Base-by-base conservation (phyloP, 768 basidiomycete genomes). In the Krasilnikovozyma curviuscula region DNA sequence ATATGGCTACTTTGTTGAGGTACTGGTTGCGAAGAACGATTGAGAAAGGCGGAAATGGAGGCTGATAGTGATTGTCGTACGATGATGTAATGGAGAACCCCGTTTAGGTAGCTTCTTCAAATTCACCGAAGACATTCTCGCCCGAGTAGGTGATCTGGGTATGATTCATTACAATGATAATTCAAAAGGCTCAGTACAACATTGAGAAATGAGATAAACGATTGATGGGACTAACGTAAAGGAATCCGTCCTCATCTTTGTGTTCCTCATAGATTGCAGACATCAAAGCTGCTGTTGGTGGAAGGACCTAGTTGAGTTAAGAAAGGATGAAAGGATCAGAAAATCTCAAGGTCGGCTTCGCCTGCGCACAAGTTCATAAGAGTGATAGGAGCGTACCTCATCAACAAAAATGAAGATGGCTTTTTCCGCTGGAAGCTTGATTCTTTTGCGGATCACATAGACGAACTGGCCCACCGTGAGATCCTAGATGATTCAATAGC, bases 321-420 rank as follows among this genome's bases (percentile, higher is more conserved):
- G 30, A 4, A 10, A 6, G 18, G n/a, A 32, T 27, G 31, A 40
- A 5, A 9, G 5, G 42, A 19, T 29, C 43, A n/a, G n/a, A n/a
- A n/a, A n/a, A n/a, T n/a, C n/a, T n/a, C n/a, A n/a, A n/a, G n/a
- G n/a, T n/a, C n/a, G n/a, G n/a, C n/a, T n/a, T n/a, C n/a, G n/a
- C n/a, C n/a, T n/a, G n/a, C n/a, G n/a, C n/a, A n/a, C n/a, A n/a
- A n/a, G n/a, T n/a, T n/a, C n/a, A n/a, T n/a, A n/a, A n/a, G n/a
- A n/a, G n/a, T n/a, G 19, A 4, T n/a, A 21, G 6, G 39, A 13
- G 43, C 50, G 37, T 16, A 52, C 50, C 65, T 98, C 93, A 59
- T 98, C 88, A 44, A 98, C 93, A 60, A 97, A 98, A 67, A 98
- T 95, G 71, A 97, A 98, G 69, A 98, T 98, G 31, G 93, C 93